Conservation (phyloP, 169 alveolate species). For the Cryptosporidium canis region DNA sequence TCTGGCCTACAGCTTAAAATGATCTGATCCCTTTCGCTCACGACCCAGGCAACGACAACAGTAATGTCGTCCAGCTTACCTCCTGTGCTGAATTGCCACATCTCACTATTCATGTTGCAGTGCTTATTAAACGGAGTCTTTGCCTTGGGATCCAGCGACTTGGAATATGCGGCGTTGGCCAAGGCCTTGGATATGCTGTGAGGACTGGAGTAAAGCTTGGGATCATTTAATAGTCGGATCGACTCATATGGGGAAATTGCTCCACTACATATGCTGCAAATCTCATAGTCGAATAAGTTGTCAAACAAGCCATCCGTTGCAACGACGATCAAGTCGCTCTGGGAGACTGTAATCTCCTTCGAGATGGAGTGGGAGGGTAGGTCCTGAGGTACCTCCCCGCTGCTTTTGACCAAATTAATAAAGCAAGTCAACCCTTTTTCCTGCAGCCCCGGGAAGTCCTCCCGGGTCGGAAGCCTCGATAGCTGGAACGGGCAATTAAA, state of each 20-base stretch:
- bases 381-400: constrained; percentile 78
- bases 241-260: constrained; percentile 79
- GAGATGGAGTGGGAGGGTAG: constrained; percentile 74
- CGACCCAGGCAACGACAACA: constrained; percentile 80
- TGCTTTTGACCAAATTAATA: constrained; percentile 71
- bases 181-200: constrained; percentile 75
- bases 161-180: constrained; percentile 77
- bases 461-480: constrained; percentile 78
- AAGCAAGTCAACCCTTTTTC: constrained; percentile 75
- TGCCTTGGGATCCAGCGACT: constrained; percentile 75
- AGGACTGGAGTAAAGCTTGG: constrained; percentile 63
- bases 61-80: constrained; percentile 80
- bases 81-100: constrained; percentile 74
- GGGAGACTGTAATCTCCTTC: constrained; percentile 39
- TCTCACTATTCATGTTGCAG: constrained; percentile 19
- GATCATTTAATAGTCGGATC: constrained; percentile 47
- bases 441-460: constrained; percentile 73
- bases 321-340: constrained; percentile 76
- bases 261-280: constrained; percentile 76
- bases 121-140: constrained; percentile 76
- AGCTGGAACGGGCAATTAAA: constrained; percentile 86
- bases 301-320: constrained; percentile 82
- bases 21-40: constrained; percentile 8
- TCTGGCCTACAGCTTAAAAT: constrained; percentile 15
- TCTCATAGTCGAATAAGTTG: constrained; percentile 78